Percentiles rank a stretch among this genome's conserved stretches.
These are phyloP conservation scores for Fusarium decemcellulare DNA, from an alignment of 2,329 filamentous ascomycete genomes.

Conservation along the genomic window DNA sequence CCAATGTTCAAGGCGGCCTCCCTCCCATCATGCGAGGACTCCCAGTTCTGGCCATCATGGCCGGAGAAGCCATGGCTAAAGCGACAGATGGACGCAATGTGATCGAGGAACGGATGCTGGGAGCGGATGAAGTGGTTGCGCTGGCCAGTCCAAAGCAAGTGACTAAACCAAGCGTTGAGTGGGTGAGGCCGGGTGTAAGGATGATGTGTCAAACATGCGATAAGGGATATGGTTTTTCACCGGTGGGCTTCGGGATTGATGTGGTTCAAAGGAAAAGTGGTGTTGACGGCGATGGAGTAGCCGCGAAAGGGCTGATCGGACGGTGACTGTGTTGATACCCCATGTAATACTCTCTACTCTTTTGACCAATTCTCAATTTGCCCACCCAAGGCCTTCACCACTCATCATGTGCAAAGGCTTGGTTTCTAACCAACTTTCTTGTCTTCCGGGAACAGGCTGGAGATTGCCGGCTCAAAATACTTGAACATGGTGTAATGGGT, in stretches of 20 bases:
- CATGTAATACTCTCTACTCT: no score
- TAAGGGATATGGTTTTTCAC: neutral
- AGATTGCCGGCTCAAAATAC: slow-evolving; percentile 37
- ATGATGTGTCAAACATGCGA: slow-evolving; percentile 23
- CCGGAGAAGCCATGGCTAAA: slow-evolving; percentile 34
- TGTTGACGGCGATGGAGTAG: neutral
- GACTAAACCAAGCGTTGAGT: neutral
- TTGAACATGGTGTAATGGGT: slow-evolving; percentile 50
- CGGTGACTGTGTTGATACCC: no score
- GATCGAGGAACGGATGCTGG: slow-evolving; percentile 36
- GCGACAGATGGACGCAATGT: slow-evolving; percentile 21
- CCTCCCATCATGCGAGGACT: slow-evolving; percentile 36
- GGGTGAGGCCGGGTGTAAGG: slow-evolving; percentile 6
- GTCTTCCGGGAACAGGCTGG: neutral
- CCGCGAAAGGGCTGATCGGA: no score
- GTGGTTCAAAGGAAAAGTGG: neutral
- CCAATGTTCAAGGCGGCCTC: slow-evolving; percentile 37
- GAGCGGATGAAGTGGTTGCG: slow-evolving; percentile 21
- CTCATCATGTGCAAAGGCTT: neutral
- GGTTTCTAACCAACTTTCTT: slow-evolving; percentile 13
- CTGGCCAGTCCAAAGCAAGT: neutral
- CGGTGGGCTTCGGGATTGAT: neutral
- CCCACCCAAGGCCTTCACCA: no score
- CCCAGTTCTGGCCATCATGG: slow-evolving; percentile 34
- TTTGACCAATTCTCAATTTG: no score